phyloP scores from a whole-genome alignment of 2,329 filamentous ascomycete species.

The Pseudogymnoascus sp. region DNA sequence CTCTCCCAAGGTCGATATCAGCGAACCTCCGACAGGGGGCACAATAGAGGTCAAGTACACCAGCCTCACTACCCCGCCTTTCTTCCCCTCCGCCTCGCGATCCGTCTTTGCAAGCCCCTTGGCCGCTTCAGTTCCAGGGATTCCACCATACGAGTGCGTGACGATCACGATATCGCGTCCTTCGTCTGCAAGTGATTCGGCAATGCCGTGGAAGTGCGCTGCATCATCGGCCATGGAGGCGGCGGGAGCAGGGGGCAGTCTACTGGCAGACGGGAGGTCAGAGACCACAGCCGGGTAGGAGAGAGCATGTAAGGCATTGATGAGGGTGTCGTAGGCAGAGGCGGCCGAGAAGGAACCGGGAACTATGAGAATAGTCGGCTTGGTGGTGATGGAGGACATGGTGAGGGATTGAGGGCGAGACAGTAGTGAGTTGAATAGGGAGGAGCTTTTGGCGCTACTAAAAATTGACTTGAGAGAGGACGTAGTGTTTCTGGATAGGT shows the following conservation, averaged over 20 bases:
- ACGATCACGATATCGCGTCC: slow-evolving; percentile 33
- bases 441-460: neutral
- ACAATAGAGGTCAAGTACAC: slow-evolving; percentile 16
- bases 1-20: neutral
- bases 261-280: slow-evolving; percentile 15
- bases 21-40: slow-evolving; percentile 13
- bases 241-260: slow-evolving; percentile 13
- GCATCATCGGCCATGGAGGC: slow-evolving; percentile 30
- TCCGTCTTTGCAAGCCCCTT: slow-evolving; percentile 29
- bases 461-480: neutral
- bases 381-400: slow-evolving; percentile 6
- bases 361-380: slow-evolving; percentile 21
- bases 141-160: slow-evolving; percentile 34
- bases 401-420: neutral
- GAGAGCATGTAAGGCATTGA: slow-evolving; percentile 10
- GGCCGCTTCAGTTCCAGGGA: slow-evolving; percentile 28
- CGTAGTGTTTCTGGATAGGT: neutral
- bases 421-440: neutral
- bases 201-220: slow-evolving; percentile 24
- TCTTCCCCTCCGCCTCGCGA: slow-evolving; percentile 27
- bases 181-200: slow-evolving; percentile 29
- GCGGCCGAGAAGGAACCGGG: slow-evolving; percentile 21
- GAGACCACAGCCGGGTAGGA: slow-evolving; percentile 16
- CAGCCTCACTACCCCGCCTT: slow-evolving; percentile 27
- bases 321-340: slow-evolving; percentile 17